Evolutionary conservation across 1,284 basidiomycete species (phyloP), one percentile per base, ranked within the genome.

Genomic region (Trichosporon sp.): DNA sequence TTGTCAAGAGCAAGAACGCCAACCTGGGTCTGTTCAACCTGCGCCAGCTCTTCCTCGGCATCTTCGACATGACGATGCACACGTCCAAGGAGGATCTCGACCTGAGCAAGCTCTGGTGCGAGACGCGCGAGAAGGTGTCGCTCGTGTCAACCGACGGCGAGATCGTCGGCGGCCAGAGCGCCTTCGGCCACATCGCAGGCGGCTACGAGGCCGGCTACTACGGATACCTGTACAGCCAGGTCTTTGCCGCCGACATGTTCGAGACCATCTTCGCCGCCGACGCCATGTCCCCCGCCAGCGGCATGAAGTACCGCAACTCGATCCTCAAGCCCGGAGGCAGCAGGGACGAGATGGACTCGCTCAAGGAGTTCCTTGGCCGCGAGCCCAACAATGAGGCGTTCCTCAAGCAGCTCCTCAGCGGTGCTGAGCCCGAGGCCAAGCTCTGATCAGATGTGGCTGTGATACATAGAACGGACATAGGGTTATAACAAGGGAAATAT

Each of bases 201-300:
- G 66, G 64, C 7, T 68, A 68, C 36, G 62, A 63, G 46, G 23
- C 14, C 57, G 58, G 66, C 4, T 68, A 68, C 61, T 68, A 65
- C 59, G 63, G 66, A 25, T 68, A 68, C 66, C 62, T 65, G 37
- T 68, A 68, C 62, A 61, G 59, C 25, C 63, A 63, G 19, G 66
- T 68, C 14, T 68, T 68, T 25, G 66, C 66, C 0, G 62, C 66
- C n/a, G 66, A 68, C 66, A 68, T 68, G 66, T 68, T 65, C 34
- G 63, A 61, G 61, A 63, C 66, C 6, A 60, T 68, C 23, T 68
- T 68, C 60, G 31, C 57, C 40, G 27, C 62, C 31, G 61, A 61
- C 33, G 64, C 66, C 13, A 65, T 68, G 64, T 52, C 46, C 40
- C 64, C 66, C 10, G 62, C 52, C 29, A 37, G 46, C 44, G 66